A percentile compares a stretch with the other conserved stretches of the same genome.
These are phyloP conservation scores for Aegle marmelos DNA, from an alignment of 345 rosid genomes.

Conservation along the genomic window DNA sequence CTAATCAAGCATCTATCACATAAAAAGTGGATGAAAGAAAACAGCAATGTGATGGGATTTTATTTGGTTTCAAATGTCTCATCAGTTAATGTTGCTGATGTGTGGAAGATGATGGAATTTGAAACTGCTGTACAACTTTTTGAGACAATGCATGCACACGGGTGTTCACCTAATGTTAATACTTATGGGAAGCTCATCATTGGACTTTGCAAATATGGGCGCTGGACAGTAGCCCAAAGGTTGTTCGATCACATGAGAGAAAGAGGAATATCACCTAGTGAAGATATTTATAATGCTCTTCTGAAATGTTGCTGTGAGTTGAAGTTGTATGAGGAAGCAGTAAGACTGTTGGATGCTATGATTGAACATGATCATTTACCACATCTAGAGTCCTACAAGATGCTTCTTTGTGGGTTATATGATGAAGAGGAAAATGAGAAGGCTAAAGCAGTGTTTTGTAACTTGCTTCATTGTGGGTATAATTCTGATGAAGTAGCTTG, in stretches of 20 bases:
- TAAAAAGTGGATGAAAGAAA: slow-evolving; percentile 37
- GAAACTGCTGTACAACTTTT: slow-evolving; percentile 53
- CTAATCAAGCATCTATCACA: slow-evolving; percentile 54
- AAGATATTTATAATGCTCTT: slow-evolving; percentile 52
- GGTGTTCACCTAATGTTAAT: slow-evolving; percentile 56
- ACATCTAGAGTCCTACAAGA: slow-evolving; percentile 58
- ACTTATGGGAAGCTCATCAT: slow-evolving; percentile 56
- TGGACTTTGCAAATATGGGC: slow-evolving; percentile 63
- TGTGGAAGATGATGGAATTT: slow-evolving; percentile 61
- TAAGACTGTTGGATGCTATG: slow-evolving; percentile 53
- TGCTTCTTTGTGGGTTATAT: slow-evolving; percentile 64
- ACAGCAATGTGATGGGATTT: slow-evolving; percentile 20
- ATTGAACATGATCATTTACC: slow-evolving; percentile 58
- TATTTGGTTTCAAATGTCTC: slow-evolving; percentile 29
- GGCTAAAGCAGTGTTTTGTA: slow-evolving; percentile 48
- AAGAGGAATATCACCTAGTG: slow-evolving; percentile 54
- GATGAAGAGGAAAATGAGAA: slow-evolving; percentile 47
- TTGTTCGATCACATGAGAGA: slow-evolving; percentile 54
- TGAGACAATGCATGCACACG: slow-evolving; percentile 54
- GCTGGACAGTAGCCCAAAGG: slow-evolving; percentile 45
- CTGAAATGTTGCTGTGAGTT: slow-evolving; percentile 58
- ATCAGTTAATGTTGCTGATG: slow-evolving; percentile 32
- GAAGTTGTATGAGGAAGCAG: slow-evolving; percentile 49
- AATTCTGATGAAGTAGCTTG: slow-evolving; percentile 78
- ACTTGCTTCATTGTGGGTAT: slow-evolving; percentile 59